phyloP scores from a whole-genome alignment of 176 grass and related monocot genomes.

The Areca catechu region DNA sequence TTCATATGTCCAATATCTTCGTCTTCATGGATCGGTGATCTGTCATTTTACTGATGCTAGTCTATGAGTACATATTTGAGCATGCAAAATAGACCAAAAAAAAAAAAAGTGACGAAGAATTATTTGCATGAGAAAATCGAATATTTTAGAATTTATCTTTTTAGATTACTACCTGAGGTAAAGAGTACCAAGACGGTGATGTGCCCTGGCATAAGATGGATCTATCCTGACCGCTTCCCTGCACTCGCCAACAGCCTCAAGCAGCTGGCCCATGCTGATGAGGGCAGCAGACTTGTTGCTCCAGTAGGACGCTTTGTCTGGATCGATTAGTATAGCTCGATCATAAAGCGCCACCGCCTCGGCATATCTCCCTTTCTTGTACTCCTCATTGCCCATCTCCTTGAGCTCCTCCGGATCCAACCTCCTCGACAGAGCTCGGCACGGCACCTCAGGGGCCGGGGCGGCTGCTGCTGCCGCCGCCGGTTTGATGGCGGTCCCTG shows the following conservation, averaged over 20 bases:
- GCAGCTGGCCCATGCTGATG: conserved; percentile 21
- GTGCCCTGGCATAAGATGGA: conserved; percentile 8
- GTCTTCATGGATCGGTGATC: too few relatives aligned
- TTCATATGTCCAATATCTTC: too few relatives aligned
- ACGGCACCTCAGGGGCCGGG: conserved; percentile 3
- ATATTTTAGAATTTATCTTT: too few relatives aligned
- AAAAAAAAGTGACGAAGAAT: too few relatives aligned
- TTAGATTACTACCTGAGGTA: conserved; percentile 18
- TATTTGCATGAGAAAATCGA: too few relatives aligned
- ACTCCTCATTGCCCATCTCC: conserved; percentile 33
- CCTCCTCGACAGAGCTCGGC: conserved; percentile 17
- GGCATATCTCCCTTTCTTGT: conserved; percentile 16
- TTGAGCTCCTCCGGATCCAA: conserved; percentile 19
- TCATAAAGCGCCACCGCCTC: conserved; percentile 21
- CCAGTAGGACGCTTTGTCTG: conserved; percentile 20
- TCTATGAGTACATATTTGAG: too few relatives aligned
- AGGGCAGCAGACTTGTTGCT: conserved; percentile 30
- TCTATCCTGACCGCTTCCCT: conserved; percentile 20
- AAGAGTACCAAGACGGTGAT: conserved; percentile 16
- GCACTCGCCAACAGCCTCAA: conserved; percentile 14
- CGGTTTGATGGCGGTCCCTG: too few relatives aligned
- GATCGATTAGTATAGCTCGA: conserved; percentile 19
- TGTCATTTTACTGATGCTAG: too few relatives aligned
- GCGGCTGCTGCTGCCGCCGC: background rate
- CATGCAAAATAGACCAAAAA: too few relatives aligned